A percentile compares a stretch with the other conserved stretches of the same genome.
phyloP scores from a whole-genome alignment of 2,329 filamentous ascomycete species.

The Basipetospora chlamydospora region DNA sequence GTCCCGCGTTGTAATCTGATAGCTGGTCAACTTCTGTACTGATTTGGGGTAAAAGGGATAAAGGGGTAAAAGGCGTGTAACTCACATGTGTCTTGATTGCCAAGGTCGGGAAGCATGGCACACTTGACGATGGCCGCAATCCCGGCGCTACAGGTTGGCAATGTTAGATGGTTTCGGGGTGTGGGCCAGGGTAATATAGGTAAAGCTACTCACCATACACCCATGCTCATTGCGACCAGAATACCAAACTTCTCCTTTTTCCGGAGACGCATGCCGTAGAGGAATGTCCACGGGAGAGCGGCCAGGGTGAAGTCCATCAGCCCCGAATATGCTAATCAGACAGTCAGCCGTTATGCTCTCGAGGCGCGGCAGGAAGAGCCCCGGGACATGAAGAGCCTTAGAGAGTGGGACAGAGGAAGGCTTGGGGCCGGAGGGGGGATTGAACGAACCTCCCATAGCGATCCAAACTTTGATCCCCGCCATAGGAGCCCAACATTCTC shows the following conservation, averaged over 20 bases:
- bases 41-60: background rate
- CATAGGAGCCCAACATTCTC: slow-evolving; percentile 11
- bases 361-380: too few species aligned
- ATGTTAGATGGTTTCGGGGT: background rate
- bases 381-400: too few species aligned
- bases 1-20: slow-evolving; percentile 1
- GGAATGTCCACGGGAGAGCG: slow-evolving; percentile 12
- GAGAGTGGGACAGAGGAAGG: too few species aligned
- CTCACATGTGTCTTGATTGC: background rate
- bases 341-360: too few species aligned
- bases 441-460: background rate
- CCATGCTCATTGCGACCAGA: slow-evolving; percentile 13
- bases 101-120: slow-evolving; percentile 4
- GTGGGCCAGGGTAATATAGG: background rate
- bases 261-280: slow-evolving; percentile 14
- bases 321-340: slow-evolving; percentile 8
- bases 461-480: slow-evolving; percentile 4
- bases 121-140: slow-evolving; percentile 8
- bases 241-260: slow-evolving; percentile 13
- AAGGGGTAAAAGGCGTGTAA: background rate
- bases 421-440: too few species aligned
- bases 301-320: slow-evolving; percentile 10
- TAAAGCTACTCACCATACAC: slow-evolving; percentile 13
- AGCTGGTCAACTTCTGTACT: background rate
- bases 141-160: slow-evolving; percentile 7